Evolutionary conservation across 495 filamentous ascomycete genomes (phyloP), one percentile per base, ranked within the genome.

Genomic region (Hypoxylon rickii): DNA sequence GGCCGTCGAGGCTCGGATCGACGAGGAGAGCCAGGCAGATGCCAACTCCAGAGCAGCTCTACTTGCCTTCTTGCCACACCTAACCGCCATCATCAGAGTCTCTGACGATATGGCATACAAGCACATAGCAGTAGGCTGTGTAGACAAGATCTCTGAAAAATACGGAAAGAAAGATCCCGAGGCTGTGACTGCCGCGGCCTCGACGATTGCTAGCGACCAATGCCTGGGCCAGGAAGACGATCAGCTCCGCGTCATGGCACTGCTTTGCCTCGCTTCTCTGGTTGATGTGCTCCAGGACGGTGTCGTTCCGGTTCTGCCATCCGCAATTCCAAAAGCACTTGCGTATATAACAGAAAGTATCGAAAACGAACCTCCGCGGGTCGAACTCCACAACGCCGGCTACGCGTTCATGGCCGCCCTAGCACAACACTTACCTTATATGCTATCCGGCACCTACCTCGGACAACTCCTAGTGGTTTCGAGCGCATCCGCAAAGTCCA

Each of bases 261-360:
- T 96, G n/a, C 75, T 97, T 17, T 96, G 90, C 66, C 76, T 98
- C 36, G 87, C 92, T 0, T 94, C 90, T 1, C 84, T 94, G 67
- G 85, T 92, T 1, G 89, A 94, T 47, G 89, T 94, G 7, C 76
- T 96, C n/a, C 85, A 86, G 31, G 87, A 96, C 48, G 83, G 83
- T 3, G 86, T 95, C 64, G 86, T 97, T 33, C 88, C 93, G 0
- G 76, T 96, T 0, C 73, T 97, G 7, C 90, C 93, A 1, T 78
- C 79, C 39, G 83, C 88, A 0, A 82, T 97, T 26, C 83, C 83
- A 4, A 85, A 79, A 53, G 83, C 86, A 1, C 75, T 96, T 31
- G 72, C 78, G 0, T 83, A 90, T 63, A 78, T 97, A 43, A 77
- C 82, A 29, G 65, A 79, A 32, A 88, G 84, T 56, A 59, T 94